Base-by-base conservation (phyloP, 1,284 basidiomycete species). In the Amylostereum chailletii region DNA sequence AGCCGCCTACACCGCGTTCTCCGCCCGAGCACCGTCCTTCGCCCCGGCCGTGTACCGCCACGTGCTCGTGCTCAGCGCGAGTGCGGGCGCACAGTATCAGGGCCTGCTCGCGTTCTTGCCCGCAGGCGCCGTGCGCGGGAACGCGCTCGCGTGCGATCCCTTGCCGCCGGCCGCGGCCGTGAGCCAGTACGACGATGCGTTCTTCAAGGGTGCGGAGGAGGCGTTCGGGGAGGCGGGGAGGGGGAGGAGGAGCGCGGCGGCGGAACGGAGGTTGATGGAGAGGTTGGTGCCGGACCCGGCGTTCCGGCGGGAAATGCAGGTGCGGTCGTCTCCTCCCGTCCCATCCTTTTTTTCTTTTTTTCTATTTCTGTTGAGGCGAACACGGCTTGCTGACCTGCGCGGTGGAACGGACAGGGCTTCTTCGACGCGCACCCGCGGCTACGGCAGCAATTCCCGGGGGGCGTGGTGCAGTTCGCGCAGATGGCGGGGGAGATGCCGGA, bases 121-220 rank as follows among this genome's bases (percentile, higher is more conserved):
- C 0, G 69, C 73, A 2, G 56, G 66, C 2, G 64, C 81, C 5
- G 62, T 75, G n/a, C 62, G 69, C 19, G 65, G 65, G 9, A 76
- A 79, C 53, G 71, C 78, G 11, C 69, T 90, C 47, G 79, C 84
- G 2, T 94, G 85, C 56, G 91, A 94, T 60, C 90, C 90, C 0
- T 67, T 94, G 1, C 88, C 90, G 1, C 90, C 91, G 0, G 67
- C 65, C 2, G 74, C 75, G 1, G 68, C 74, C 2, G 61, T 79
- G 4, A 84, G 71, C 29, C 60, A 59, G 32, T 94, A 94, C 64
- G 74, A 91, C 53, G 67, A 74, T 1, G 66, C 65, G 27, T 94
- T 91, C 69, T 93, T 94, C 69, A 65, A 62, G 4, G 79, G 78
- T 1, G 67, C 76, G 4, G 79, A 81, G 50, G 79, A 84, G 51